Evolutionary conservation across 2,329 filamentous ascomycete species (phyloP).

Genomic region (Ceratocystis lukuohia): DNA sequence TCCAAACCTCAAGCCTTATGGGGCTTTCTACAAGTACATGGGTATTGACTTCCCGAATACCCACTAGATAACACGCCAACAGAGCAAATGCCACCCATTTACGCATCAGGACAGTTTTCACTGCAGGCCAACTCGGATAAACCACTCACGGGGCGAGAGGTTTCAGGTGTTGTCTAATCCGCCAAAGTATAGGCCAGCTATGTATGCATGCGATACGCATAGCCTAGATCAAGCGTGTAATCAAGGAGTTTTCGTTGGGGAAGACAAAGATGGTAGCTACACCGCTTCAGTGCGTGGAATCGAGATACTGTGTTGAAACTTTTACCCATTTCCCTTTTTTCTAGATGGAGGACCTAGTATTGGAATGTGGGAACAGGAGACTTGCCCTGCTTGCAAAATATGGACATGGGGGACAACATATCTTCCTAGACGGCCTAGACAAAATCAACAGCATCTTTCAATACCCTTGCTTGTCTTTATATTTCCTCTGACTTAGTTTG

Average conservation of each 20-base stretch:
- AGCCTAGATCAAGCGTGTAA: neutral
- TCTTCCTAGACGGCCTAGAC: no score
- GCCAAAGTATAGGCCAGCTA: neutral
- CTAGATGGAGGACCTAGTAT: neutral
- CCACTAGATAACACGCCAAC: neutral
- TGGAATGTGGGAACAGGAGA: neutral
- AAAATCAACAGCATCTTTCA: no score
- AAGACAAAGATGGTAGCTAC: neutral
- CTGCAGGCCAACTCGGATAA: neutral
- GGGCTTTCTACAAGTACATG: no score
- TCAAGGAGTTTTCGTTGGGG: constrained; percentile 3
- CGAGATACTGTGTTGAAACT: constrained; percentile 13
- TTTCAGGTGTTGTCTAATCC: neutral
- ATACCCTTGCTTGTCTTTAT: neutral
- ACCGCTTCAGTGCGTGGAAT: constrained; percentile 12
- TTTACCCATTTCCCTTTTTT: neutral
- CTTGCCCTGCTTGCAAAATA: neutral
- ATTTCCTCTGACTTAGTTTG: neutral
- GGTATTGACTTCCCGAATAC: neutral
- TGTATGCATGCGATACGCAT: neutral
- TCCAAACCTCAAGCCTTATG: no score
- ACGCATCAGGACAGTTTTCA: neutral
- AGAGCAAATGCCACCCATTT: neutral
- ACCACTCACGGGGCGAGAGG: neutral
- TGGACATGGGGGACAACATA: no score